Conservation (phyloP, 2,329 filamentous ascomycete genomes). For the Capronia coronata region DNA sequence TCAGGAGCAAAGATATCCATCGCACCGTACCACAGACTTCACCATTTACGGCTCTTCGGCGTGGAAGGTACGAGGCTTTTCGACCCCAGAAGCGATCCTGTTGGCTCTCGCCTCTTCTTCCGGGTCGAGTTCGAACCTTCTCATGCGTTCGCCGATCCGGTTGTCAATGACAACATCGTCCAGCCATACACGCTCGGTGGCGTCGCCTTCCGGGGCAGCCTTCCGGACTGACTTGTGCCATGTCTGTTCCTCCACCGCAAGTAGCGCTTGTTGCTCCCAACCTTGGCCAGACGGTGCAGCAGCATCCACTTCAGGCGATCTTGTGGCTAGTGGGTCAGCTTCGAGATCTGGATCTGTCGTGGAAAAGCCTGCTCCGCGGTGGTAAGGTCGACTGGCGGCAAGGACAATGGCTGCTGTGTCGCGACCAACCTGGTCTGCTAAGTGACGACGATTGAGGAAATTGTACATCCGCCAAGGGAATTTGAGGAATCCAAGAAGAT, state of each 20-base stretch:
- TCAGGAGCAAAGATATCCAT: no score
- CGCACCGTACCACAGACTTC: slow-evolving; percentile 31
- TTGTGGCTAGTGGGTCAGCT: slow-evolving; percentile 30
- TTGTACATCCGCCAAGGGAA: slow-evolving; percentile 80
- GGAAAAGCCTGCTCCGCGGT: slow-evolving; percentile 29
- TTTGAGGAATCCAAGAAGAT: slow-evolving; percentile 86
- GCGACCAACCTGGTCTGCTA: slow-evolving; percentile 83
- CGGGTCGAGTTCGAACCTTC: slow-evolving; percentile 62
- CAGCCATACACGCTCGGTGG: slow-evolving; percentile 67
- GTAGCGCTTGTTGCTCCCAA: slow-evolving; percentile 58
- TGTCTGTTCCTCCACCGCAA: slow-evolving; percentile 66
- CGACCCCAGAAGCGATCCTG: slow-evolving; percentile 57
- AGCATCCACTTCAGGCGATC: slow-evolving; percentile 46
- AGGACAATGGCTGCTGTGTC: slow-evolving; percentile 83
- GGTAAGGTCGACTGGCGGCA: slow-evolving; percentile 38
- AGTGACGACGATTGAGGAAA: slow-evolving; percentile 70
- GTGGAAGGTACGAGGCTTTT: slow-evolving; percentile 48
- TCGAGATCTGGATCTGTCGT: slow-evolving; percentile 22
- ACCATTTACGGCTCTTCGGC: slow-evolving; percentile 37
- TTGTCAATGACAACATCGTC: slow-evolving; percentile 68
- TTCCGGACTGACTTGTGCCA: slow-evolving; percentile 78
- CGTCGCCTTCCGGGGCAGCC: slow-evolving; percentile 42
- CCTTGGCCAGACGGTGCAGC: slow-evolving; percentile 34
- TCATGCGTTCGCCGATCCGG: slow-evolving; percentile 72
- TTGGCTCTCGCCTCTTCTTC: slow-evolving; percentile 65